phyloP scores from a whole-genome alignment of 2,329 filamentous ascomycete species.

The Fusarium sp. region DNA sequence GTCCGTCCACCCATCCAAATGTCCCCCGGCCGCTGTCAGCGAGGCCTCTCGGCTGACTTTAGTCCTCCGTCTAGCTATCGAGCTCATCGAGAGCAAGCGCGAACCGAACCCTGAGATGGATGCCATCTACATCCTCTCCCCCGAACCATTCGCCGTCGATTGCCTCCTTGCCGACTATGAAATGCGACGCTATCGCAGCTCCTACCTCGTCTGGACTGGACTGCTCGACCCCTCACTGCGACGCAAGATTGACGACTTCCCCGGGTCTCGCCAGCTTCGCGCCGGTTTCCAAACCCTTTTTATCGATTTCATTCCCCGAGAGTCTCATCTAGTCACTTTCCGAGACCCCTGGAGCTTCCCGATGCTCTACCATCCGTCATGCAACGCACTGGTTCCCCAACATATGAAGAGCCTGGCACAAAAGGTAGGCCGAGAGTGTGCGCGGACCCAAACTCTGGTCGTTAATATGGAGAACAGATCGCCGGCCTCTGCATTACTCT shows the following conservation, averaged over 20 bases:
- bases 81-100: conserved; percentile 87
- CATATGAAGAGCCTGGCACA: conserved; percentile 88
- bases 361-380: conserved; percentile 86
- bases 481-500: conserved; percentile 80
- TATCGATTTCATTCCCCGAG: conserved; percentile 87
- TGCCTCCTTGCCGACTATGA: conserved; percentile 94
- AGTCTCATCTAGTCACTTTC: conserved; percentile 91
- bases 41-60: conserved; percentile 23
- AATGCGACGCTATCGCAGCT: conserved; percentile 77
- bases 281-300: conserved; percentile 83
- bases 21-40: conserved; percentile 11
- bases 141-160: conserved; percentile 87
- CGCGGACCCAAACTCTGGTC: neutral
- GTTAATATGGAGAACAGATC: conserved; percentile 43
- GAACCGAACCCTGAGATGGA: conserved; percentile 88
- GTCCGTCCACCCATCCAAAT: conserved; percentile 60
- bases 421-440: conserved; percentile 65
- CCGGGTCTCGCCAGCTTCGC: conserved; percentile 74
- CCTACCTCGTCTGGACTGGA: conserved; percentile 84
- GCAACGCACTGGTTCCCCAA: conserved; percentile 80
- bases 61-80: conserved; percentile 72
- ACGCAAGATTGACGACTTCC: conserved; percentile 76
- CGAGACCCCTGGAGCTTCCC: conserved; percentile 96
- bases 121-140: conserved; percentile 89
- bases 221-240: conserved; percentile 74